A percentile compares a stretch with the other conserved stretches of the same genome.
Conservation (phyloP, 805 yeast genomes). For the Kodamaea laetipori region DNA sequence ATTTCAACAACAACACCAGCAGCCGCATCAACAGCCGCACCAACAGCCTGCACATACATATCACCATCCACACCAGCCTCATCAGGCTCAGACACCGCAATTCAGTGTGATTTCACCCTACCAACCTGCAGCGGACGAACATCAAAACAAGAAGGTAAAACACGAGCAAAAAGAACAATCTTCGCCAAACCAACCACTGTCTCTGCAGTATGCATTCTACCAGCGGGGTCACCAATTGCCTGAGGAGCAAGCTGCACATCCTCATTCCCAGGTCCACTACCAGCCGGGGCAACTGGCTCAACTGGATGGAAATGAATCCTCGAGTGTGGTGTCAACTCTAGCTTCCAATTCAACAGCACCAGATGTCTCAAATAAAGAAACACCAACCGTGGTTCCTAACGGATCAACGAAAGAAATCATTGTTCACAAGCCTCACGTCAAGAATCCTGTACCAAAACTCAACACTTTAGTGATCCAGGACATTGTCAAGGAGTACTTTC, state of each 20-base stretch:
- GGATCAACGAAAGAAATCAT: constrained; percentile 1
- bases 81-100: neutral
- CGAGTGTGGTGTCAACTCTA: too few relatives aligned
- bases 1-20: constrained; percentile 21
- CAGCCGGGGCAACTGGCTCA: too few relatives aligned
- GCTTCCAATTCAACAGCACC: too few relatives aligned
- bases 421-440: constrained; percentile 4
- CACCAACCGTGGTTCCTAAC: neutral
- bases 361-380: too few relatives aligned
- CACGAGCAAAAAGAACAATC: neutral
- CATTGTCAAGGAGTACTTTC: constrained; percentile 29
- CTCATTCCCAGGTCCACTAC: too few relatives aligned
- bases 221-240: neutral
- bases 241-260: neutral
- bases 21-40: constrained; percentile 17
- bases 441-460: constrained; percentile 13
- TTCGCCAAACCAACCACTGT: neutral
- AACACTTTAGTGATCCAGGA: constrained; percentile 24
- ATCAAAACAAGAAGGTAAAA: neutral
- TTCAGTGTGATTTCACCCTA: neutral
- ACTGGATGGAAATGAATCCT: too few relatives aligned
- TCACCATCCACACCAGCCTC: constrained; percentile 20
- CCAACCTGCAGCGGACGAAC: neutral
- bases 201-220: neutral
- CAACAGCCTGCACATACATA: constrained; percentile 20